Base-by-base conservation (phyloP, 2,329 filamentous ascomycete genomes). In the Daldinia sp. region DNA sequence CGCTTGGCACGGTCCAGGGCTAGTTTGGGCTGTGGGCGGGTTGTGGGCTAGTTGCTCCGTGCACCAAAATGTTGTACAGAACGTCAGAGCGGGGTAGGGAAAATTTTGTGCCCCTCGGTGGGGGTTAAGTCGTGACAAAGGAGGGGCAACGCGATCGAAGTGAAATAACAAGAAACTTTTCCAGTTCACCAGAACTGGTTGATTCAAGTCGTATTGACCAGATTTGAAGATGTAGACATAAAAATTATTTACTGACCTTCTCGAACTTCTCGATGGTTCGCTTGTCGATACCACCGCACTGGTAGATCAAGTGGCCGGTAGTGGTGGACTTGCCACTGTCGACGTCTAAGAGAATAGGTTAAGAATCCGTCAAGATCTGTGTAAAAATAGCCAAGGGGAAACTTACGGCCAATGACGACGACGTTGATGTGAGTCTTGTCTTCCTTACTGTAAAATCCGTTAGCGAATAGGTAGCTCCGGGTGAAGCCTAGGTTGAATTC, bases 251-350 rank as follows among this genome's bases (percentile, higher is more conserved):
- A 80, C 88, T 81, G 84, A 96, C 93, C 93, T 99, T 99, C 94
- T 99, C 95, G 90, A 99, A 99, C 92, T 99, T 99, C 91, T 99
- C 95, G 82, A 99, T 99, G 84, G 94, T 98, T 93, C 95, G 94
- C 89, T 94, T 93, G 92, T 99, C 95, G 81, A 98, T 99, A 93
- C 95, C 95, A 91, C 95, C 95, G 88, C 95, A 98, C 91, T 99
- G 94, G 93, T 98, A 98, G 92, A 99, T 98, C 90, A 99, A 90
- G 87, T 94, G 90, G 83, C 90, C 88, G 77, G 83, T 91, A 81
- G 82, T 75, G 77, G 73, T 74, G 73, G 68, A 74, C 64, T 75
- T 94, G 88, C 94, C 79, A 70, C 71, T 72, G 70, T 73, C 73
- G 71, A 71, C 69, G 72, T 76, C 71, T 74, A 61, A 54, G 34